These are phyloP conservation scores for Areca catechu DNA, from an alignment of 176 grass and related monocot genomes.

Conservation along the genomic window DNA sequence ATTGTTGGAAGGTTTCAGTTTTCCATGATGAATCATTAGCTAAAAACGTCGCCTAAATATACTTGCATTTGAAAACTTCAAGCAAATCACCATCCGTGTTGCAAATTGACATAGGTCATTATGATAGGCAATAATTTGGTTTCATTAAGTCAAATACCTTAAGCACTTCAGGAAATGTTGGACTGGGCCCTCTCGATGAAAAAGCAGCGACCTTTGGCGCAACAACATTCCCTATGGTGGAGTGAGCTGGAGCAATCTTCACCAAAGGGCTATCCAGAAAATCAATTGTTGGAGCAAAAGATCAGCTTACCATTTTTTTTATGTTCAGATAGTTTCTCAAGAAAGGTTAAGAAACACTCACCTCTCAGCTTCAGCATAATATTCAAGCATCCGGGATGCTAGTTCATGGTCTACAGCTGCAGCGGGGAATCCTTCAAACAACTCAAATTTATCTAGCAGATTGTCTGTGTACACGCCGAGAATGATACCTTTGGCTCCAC, in stretches of 20 bases:
- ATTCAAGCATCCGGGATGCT: neutral
- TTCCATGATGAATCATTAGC: no score
- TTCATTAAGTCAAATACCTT: neutral
- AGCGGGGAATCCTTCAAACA: neutral
- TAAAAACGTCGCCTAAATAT: no score
- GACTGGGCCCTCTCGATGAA: slow-evolving; percentile 10
- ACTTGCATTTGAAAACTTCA: no score
- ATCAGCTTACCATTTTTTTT: no score
- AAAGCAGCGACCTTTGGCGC: slow-evolving; percentile 16
- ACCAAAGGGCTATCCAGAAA: neutral
- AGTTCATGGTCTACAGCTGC: slow-evolving; percentile 8
- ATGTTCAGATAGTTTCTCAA: no score
- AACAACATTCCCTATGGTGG: neutral
- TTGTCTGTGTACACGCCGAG: neutral
- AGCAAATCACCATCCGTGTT: no score
- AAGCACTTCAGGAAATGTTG: neutral
- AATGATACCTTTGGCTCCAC: slow-evolving; percentile 4
- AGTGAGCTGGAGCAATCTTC: neutral
- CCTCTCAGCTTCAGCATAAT: neutral
- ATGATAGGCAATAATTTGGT: no score
- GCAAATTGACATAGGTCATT: no score
- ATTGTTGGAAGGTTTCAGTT: no score
- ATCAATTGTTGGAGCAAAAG: no score
- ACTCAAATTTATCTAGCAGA: neutral
- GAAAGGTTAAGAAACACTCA: no score